These are phyloP conservation scores for Blastobotrys robertii DNA, from an alignment of 805 yeast species.

Conservation along the genomic window DNA sequence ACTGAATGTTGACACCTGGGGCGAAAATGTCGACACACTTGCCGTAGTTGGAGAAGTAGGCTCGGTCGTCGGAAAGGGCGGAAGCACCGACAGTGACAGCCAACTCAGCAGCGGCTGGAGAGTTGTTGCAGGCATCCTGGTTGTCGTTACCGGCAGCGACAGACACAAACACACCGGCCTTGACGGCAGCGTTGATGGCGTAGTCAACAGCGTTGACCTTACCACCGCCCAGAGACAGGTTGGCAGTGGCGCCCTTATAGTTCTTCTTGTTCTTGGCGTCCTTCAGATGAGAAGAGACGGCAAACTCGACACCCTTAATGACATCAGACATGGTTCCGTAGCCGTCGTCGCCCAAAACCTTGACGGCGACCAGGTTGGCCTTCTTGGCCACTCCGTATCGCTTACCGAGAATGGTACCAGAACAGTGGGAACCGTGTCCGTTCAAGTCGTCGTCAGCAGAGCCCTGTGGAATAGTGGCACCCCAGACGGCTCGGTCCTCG, in stretches of 20 bases:
- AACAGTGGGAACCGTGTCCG: conserved; percentile 62
- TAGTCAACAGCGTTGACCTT: conserved; percentile 45
- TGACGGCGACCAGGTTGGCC: conserved; percentile 49
- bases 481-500: conserved; percentile 54
- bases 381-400: conserved; percentile 54
- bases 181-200: conserved; percentile 50
- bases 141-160: conserved; percentile 59
- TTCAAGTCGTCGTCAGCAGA: conserved; percentile 43
- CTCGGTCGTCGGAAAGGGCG: conserved; percentile 36
- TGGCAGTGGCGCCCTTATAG: conserved; percentile 51
- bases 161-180: conserved; percentile 48
- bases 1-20: conserved; percentile 46
- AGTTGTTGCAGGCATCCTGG: conserved; percentile 47
- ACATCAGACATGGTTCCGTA: conserved; percentile 53
- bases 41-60: conserved; percentile 47
- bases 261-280: conserved; percentile 35
- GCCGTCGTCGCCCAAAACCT: conserved; percentile 51
- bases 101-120: conserved; percentile 52
- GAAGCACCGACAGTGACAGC: conserved; percentile 45
- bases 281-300: conserved; percentile 39
- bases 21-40: conserved; percentile 44
- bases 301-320: conserved; percentile 53
- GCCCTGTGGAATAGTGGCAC: conserved; percentile 42
- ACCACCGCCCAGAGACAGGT: conserved; percentile 56
- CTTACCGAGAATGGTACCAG: conserved; percentile 53